Percentiles rank a stretch among this genome's conserved stretches.
These are phyloP conservation scores for Lithospermum erythrorhizon DNA, from an alignment of 257 asterid species.

Conservation along the genomic window DNA sequence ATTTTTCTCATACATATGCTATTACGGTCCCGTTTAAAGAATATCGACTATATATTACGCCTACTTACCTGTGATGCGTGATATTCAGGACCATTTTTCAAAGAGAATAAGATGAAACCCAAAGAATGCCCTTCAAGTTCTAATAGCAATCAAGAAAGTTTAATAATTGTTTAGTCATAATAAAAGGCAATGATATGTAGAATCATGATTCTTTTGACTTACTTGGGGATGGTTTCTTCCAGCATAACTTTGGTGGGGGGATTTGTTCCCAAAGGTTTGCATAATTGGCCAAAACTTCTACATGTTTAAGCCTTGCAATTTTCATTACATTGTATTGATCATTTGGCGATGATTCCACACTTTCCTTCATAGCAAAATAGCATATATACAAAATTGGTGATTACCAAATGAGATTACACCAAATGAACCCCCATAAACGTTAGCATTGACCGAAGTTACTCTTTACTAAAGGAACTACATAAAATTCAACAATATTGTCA, in stretches of 20 bases:
- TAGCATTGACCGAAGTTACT: too few species aligned
- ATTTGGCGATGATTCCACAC: slow-evolving; percentile 7
- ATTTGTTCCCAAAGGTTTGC: slow-evolving; percentile 21
- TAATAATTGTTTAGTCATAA: slow-evolving; percentile 10
- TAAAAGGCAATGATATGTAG: background rate
- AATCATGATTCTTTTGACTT: slow-evolving; percentile 4
- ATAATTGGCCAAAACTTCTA: slow-evolving; percentile 12
- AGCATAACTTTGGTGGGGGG: slow-evolving; percentile 32
- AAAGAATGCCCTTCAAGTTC: slow-evolving; percentile 18
- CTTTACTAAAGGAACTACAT: too few species aligned
- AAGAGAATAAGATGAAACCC: slow-evolving; percentile 40
- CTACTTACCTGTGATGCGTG: slow-evolving; percentile 51
- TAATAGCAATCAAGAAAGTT: background rate
- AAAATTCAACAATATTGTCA: too few species aligned
- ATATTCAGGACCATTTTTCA: slow-evolving; percentile 42
- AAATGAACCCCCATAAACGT: too few species aligned
- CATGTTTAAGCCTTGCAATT: slow-evolving; percentile 20
- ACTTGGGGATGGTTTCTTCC: slow-evolving; percentile 32
- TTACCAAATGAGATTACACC: too few species aligned
- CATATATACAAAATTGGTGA: background rate
- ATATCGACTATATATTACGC: background rate
- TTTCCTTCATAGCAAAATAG: slow-evolving; percentile 19
- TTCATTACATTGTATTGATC: slow-evolving; percentile 18
- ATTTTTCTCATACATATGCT: too few species aligned
- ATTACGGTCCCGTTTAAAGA: background rate